Conservation (phyloP, 2,329 filamentous ascomycete genomes). For the Neopestalotiopsis sp. region DNA sequence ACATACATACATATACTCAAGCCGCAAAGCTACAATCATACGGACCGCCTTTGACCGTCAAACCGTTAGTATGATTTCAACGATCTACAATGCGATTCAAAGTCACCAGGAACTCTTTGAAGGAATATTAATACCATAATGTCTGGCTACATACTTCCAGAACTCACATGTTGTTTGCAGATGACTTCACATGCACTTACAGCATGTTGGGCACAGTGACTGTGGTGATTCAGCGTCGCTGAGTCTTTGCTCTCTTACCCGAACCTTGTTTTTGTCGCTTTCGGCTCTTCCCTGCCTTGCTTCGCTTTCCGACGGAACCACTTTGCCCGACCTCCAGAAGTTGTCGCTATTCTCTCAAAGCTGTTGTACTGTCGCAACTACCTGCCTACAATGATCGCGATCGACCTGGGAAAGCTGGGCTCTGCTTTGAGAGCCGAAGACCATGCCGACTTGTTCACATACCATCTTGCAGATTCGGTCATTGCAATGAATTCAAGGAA, state of each 20-base stretch:
- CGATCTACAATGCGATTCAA: neutral
- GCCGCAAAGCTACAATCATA: neutral
- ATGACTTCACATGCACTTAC: neutral
- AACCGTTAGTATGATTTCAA: neutral
- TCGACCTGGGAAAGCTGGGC: too few relatives aligned
- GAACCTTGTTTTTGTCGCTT: neutral
- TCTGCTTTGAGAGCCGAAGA: too few relatives aligned
- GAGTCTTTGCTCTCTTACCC: neutral
- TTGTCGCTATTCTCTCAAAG: neutral
- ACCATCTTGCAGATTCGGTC: too few relatives aligned
- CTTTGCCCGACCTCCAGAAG: neutral
- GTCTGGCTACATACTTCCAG: neutral
- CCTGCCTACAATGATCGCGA: too few relatives aligned
- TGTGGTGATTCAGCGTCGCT: neutral
- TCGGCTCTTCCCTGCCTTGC: neutral
- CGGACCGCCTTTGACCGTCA: neutral
- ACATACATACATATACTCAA: neutral
- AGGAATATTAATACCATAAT: neutral
- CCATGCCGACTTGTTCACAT: too few relatives aligned
- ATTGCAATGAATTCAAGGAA: too few relatives aligned
- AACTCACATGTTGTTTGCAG: neutral
- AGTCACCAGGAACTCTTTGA: neutral
- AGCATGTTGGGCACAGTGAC: neutral
- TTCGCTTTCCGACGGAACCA: too few relatives aligned
- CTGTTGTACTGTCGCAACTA: neutral